Evolutionary conservation across 192 early-diverging fungal species (phyloP).

Genomic region (Bifiguratus adelaidae): DNA sequence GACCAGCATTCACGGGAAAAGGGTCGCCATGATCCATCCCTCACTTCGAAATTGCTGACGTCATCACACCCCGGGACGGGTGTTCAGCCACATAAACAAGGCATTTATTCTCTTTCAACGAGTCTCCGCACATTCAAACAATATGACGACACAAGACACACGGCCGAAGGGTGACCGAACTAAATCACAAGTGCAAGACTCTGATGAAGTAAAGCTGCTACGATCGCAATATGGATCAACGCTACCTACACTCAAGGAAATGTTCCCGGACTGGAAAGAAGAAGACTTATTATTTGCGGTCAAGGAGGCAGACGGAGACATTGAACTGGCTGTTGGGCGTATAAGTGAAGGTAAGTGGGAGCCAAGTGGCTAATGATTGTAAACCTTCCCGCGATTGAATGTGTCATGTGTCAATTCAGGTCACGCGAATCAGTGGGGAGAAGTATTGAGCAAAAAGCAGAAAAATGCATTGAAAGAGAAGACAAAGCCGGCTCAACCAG

Average conservation of each 20-base stretch:
- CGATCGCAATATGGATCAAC: slow-evolving; percentile 45
- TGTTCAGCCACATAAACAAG: too few species aligned
- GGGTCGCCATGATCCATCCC: too few species aligned
- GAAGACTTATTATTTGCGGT: slow-evolving; percentile 77
- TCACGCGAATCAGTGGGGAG: slow-evolving; percentile 71
- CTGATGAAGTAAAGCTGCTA: slow-evolving; percentile 50
- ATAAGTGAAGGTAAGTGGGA: slow-evolving; percentile 64
- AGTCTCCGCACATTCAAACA: too few species aligned
- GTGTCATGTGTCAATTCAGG: slow-evolving; percentile 34
- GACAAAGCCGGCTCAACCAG: slow-evolving; percentile 35
- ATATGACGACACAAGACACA: too few species aligned
- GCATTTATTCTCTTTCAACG: too few species aligned
- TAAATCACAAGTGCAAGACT: too few species aligned
- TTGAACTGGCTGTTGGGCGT: slow-evolving; percentile 66
- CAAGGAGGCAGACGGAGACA: slow-evolving; percentile 79
- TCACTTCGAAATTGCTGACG: too few species aligned
- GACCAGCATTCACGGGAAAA: too few species aligned
- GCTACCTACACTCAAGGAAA: slow-evolving; percentile 51
- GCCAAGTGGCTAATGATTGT: too few species aligned
- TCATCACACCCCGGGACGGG: too few species aligned
- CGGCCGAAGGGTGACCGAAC: too few species aligned
- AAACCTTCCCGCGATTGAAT: slow-evolving; percentile 1
- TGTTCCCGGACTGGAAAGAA: slow-evolving; percentile 80
- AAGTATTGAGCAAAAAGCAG: slow-evolving; percentile 68
- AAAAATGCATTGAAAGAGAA: slow-evolving; percentile 46